Percentiles rank a stretch among this genome's conserved stretches.
phyloP scores from a whole-genome alignment of 257 asterid genomes.

The Solanum phureja region DNA sequence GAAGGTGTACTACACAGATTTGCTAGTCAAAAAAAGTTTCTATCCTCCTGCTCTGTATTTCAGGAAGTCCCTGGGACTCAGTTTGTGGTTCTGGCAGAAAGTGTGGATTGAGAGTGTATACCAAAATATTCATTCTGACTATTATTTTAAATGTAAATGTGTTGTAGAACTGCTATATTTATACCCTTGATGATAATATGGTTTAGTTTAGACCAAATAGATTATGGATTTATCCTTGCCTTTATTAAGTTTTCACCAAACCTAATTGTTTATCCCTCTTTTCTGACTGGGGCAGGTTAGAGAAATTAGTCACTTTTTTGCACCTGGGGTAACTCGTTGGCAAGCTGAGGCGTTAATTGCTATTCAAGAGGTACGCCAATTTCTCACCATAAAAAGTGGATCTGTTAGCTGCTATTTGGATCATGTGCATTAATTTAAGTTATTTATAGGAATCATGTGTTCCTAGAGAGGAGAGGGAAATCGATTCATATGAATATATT shows the following conservation, averaged over 20 bases:
- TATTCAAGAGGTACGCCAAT: conserved; percentile 76
- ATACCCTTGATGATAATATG: background rate
- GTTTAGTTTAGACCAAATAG: background rate
- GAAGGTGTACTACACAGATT: background rate
- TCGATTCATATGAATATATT: background rate
- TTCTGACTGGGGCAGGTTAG: conserved; percentile 43
- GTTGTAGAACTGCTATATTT: background rate
- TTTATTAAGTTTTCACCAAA: background rate
- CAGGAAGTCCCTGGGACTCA: background rate
- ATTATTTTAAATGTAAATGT: background rate
- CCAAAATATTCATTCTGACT: background rate
- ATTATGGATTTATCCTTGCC: background rate
- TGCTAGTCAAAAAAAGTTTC: background rate
- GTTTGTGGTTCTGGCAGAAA: background rate
- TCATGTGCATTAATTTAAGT: background rate
- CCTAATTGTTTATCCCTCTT: background rate
- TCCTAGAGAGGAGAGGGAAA: background rate
- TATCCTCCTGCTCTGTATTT: background rate
- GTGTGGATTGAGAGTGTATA: background rate
- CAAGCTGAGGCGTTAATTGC: conserved; percentile 81
- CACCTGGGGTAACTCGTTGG: conserved; percentile 66
- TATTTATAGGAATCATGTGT: background rate
- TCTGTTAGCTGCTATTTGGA: background rate
- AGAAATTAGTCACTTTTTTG: conserved; percentile 40
- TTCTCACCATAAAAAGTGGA: conserved; percentile 2